Base-by-base conservation (phyloP, 129 eudicot species). In the Flaveria bidentis region DNA sequence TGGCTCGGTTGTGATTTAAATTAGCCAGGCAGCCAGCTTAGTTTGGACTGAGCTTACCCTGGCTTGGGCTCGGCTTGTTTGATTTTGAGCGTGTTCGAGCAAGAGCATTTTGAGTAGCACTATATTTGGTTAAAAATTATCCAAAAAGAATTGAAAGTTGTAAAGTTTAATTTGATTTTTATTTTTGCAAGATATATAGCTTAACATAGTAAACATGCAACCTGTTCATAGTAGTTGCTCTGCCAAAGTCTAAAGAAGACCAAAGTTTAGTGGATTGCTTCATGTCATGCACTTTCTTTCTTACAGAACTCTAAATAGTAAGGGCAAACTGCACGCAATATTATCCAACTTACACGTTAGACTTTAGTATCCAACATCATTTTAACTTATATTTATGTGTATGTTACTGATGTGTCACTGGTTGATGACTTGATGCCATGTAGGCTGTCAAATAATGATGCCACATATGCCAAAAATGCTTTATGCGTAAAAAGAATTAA, bases 351-450 rank as follows among this genome's bases (percentile, higher is more conserved):
- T 33, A 4, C 39, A 33, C 6, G 39, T 33, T 33, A 33, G 39
- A 33, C 41, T 50, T 12, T 50, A 13, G 55, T 16, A 50, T 2
- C 55, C 55, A 50, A 50, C 18, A 15, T 13, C 18, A 16, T 15
- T 53, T n/a, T 36, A 36, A 53, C 2, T 17, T 53, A 2, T 16
- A 0, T 53, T 53, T 53, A 53, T 22, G 1, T 36, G 1, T 36
- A 33, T 33, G 41, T 36, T 36, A 1, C 25, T 53, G 60, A n/a
- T 53, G 25, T 53, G 60, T 20, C 60, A n/a, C 23, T 53, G 60
- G 60, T 53, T n/a, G 12, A 53, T 53, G 60, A 22, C 60, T 53
- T n/a, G 23, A 53, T 53, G 60, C 60, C 60, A 53, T 53, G 60
- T 22, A 1, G 60, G 25, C 36, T 30, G 25, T 22, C 10, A n/a